Percentiles rank a stretch among this genome's conserved stretches.
phyloP scores from a whole-genome alignment of 176 grass and related monocot species.

The Leersia perrieri region DNA sequence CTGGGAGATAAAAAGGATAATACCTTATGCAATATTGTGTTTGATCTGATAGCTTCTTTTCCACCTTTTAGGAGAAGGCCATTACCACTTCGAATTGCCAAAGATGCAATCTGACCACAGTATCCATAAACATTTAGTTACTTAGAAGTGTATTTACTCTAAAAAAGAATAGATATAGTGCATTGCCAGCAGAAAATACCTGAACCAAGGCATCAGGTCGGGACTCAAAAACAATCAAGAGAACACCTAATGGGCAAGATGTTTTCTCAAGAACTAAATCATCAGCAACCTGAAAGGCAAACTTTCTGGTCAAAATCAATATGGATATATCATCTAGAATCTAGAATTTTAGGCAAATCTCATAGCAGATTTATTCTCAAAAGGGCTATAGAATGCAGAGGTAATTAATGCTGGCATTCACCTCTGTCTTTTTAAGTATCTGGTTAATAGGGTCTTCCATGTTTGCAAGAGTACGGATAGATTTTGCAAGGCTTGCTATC shows the following conservation, averaged over 20 bases:
- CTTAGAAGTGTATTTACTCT: neutral
- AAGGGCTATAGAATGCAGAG: constrained; percentile 3
- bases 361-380: neutral
- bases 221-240: constrained; percentile 93
- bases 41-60: constrained; percentile 97
- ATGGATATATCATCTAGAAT: neutral
- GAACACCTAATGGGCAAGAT: constrained; percentile 80
- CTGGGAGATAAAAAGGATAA: constrained; percentile 20
- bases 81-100: constrained; percentile 93
- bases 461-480: constrained; percentile 73
- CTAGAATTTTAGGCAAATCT: neutral
- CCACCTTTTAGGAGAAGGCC: constrained; percentile 98
- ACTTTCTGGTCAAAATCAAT: neutral
- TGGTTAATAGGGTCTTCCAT: constrained; percentile 95
- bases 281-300: constrained; percentile 68
- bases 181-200: constrained; percentile 43
- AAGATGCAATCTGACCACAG: constrained; percentile 75
- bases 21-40: constrained; percentile 89
- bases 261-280: constrained; percentile 83
- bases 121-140: neutral
- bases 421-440: constrained; percentile 77
- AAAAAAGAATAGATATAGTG: neutral
- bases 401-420: constrained; percentile 24
- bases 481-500: constrained; percentile 91
- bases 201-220: constrained; percentile 97